phyloP scores from a whole-genome alignment of 495 filamentous ascomycete species.

The Aspergillus sparsus region DNA sequence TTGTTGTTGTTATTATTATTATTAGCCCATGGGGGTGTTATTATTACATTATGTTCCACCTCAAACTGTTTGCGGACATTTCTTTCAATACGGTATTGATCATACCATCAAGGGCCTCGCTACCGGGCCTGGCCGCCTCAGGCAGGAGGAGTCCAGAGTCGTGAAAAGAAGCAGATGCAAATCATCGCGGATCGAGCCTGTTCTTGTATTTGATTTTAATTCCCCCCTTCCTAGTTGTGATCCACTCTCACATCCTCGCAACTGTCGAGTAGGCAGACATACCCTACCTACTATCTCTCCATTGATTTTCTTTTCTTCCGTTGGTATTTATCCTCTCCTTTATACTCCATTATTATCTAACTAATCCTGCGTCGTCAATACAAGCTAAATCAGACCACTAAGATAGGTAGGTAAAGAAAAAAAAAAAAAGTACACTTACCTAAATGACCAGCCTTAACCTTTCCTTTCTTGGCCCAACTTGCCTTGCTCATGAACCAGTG shows the following conservation, averaged over 20 bases:
- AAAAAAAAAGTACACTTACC: background rate
- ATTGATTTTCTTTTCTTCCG: background rate
- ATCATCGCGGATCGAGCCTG: constrained; percentile 14
- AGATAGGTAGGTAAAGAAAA: background rate
- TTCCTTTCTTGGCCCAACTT: constrained; percentile 15
- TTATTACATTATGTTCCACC: background rate
- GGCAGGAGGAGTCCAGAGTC: constrained; percentile 13
- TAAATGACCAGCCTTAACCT: constrained; percentile 9
- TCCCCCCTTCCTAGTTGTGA: constrained; percentile 1
- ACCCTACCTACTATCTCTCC: background rate
- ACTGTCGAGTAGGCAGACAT: background rate
- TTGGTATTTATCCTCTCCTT: background rate
- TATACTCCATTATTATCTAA: background rate
- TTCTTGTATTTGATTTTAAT: background rate
- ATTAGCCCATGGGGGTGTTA: background rate
- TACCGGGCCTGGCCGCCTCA: constrained; percentile 10
- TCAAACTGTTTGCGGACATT: constrained; percentile 12
- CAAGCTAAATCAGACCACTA: constrained; percentile 14
- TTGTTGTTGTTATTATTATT: no score
- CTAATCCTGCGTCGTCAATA: constrained; percentile 2
- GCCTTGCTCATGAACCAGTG: constrained; percentile 17
- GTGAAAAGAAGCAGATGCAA: constrained; percentile 12
- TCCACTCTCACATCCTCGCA: constrained; percentile 1
- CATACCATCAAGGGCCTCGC: background rate
- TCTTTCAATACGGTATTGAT: constrained; percentile 16